These are phyloP conservation scores for Trametes sanguinea DNA, from an alignment of 768 basidiomycete species.

Conservation along the genomic window DNA sequence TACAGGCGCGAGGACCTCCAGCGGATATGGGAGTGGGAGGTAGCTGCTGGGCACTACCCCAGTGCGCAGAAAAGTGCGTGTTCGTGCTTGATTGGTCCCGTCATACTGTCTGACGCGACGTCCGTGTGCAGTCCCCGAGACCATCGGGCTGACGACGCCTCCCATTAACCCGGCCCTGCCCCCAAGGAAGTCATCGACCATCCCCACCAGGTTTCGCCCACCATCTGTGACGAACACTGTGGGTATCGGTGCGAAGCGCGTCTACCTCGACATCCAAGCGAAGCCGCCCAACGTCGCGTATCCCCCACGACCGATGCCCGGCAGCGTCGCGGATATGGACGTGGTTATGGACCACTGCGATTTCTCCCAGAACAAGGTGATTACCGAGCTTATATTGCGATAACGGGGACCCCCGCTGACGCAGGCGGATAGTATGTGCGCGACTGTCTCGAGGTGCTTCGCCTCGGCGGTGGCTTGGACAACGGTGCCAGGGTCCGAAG, in stretches of 20 bases:
- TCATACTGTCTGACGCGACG: slow-evolving; percentile 13
- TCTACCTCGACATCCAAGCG: slow-evolving; percentile 72
- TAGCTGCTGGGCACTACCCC: slow-evolving; percentile 92
- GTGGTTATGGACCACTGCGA: slow-evolving; percentile 92
- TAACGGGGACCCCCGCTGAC: slow-evolving; percentile 12
- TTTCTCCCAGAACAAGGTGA: slow-evolving; percentile 77
- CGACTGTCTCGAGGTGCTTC: slow-evolving; percentile 92
- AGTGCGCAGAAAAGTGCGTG: slow-evolving; percentile 73
- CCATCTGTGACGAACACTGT: slow-evolving; percentile 57
- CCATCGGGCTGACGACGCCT: slow-evolving; percentile 55
- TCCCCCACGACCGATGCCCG: slow-evolving; percentile 83
- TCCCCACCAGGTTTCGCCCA: slow-evolving; percentile 51
- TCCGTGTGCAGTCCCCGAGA: slow-evolving; percentile 61
- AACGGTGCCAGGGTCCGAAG: slow-evolving; percentile 73
- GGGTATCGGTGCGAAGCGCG: slow-evolving; percentile 76
- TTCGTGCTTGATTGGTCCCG: slow-evolving; percentile 4
- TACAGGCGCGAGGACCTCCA: slow-evolving; percentile 79
- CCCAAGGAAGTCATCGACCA: slow-evolving; percentile 45
- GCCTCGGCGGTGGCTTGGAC: slow-evolving; percentile 89
- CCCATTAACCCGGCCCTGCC: slow-evolving; percentile 79
- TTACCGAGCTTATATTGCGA: neutral
- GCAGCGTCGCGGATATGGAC: slow-evolving; percentile 88
- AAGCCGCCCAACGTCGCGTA: slow-evolving; percentile 69
- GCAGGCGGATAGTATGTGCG: slow-evolving; percentile 76
- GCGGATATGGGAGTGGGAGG: slow-evolving; percentile 95